Evolutionary conservation across 371 early-diverging fungal species (phyloP).

Genomic region (Syncephalis plumigaleata): DNA sequence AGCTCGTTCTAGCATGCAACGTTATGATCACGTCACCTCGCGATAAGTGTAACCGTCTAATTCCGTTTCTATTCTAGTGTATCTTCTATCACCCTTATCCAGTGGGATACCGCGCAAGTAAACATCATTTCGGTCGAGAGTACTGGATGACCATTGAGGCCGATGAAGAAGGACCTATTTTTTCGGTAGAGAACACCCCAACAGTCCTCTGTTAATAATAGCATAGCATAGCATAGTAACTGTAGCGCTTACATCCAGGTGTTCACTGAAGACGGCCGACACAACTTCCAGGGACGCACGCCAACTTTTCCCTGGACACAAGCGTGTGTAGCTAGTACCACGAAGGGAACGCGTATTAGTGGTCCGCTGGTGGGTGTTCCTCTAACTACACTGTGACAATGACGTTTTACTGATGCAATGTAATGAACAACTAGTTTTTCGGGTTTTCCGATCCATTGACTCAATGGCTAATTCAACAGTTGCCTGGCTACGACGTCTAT

Average conservation of each 20-base stretch:
- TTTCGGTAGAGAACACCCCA: slow-evolving; percentile 6
- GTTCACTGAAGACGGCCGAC: slow-evolving; percentile 7
- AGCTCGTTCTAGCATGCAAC: too few relatives aligned
- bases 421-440: slow-evolving; percentile 5
- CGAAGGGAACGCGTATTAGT: slow-evolving; percentile 16
- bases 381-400: not conserved
- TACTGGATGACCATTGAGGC: slow-evolving; percentile 14
- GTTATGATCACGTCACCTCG: too few relatives aligned
- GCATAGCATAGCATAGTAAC: too few relatives aligned
- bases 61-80: slow-evolving; percentile 4
- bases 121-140: slow-evolving; percentile 11
- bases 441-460: slow-evolving; percentile 17
- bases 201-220: too few relatives aligned
- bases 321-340: slow-evolving; percentile 13
- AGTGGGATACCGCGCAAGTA: slow-evolving; percentile 13
- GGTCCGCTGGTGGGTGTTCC: slow-evolving; percentile 9
- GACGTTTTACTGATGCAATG: not conserved
- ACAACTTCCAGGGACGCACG: slow-evolving; percentile 9
- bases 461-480: slow-evolving; percentile 14
- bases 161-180: slow-evolving; percentile 13
- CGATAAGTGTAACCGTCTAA: too few relatives aligned
- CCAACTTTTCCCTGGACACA: slow-evolving; percentile 17
- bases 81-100: slow-evolving; percentile 17
- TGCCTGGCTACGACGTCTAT: slow-evolving; percentile 10
- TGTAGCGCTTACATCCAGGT: too few relatives aligned